Evolutionary conservation across 768 basidiomycete species (phyloP).

Genomic region (Lyophyllum atratum): DNA sequence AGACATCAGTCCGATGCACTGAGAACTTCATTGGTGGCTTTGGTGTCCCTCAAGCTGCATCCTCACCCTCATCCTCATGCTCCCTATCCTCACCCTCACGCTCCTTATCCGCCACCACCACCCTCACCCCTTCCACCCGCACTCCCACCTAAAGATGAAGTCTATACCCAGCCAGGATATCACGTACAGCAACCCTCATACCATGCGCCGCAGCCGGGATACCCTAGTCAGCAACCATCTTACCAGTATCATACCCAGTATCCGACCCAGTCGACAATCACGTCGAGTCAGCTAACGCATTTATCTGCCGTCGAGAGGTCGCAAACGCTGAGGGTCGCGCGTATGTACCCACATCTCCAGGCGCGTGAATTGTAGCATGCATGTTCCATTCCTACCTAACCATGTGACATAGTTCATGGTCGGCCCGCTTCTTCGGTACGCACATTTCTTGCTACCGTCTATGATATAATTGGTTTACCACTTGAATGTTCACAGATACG

Average conservation of each 20-base stretch:
- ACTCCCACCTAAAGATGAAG: constrained; percentile 53
- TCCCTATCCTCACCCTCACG: constrained; percentile 29
- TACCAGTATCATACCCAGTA: constrained; percentile 18
- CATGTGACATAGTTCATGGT: constrained; percentile 69
- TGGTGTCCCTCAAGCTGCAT: constrained; percentile 28
- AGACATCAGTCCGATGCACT: constrained; percentile 59
- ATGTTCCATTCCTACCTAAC: constrained; percentile 1
- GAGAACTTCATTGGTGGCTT: constrained; percentile 66
- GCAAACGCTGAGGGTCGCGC: constrained; percentile 52
- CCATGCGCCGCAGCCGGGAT: constrained; percentile 7
- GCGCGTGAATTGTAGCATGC: constrained; percentile 26
- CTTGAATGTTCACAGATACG: constrained; percentile 55
- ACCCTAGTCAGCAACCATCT: constrained; percentile 15
- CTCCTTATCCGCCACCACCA: constrained; percentile 27
- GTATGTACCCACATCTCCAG: constrained; percentile 83
- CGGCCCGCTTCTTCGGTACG: constrained; percentile 73
- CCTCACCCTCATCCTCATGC: constrained; percentile 33
- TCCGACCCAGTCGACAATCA: constrained; percentile 31
- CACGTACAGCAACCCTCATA: constrained; percentile 7
- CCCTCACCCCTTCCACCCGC: constrained; percentile 47
- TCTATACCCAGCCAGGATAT: constrained; percentile 24
- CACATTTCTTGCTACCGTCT: constrained; percentile 2
- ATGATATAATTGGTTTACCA: background rate
- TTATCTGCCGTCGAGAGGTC: constrained; percentile 69
- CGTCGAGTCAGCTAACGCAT: constrained; percentile 43